phyloP scores from a whole-genome alignment of 1,139 yeast species.

The Zhuliangozyma parablackwelliae region DNA sequence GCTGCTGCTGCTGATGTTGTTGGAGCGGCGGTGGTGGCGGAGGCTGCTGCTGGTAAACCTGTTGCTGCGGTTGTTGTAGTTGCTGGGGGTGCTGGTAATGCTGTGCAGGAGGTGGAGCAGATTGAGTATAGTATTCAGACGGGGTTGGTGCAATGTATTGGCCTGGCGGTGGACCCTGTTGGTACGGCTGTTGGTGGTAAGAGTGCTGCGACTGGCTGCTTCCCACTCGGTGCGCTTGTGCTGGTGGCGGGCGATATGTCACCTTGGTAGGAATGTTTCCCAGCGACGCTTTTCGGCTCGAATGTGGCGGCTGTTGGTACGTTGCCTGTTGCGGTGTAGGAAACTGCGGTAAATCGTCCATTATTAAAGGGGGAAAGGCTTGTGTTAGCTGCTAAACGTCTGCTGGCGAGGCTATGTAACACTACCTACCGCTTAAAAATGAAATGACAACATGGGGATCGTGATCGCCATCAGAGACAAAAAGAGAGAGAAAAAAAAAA shows the following conservation, averaged over 20 bases:
- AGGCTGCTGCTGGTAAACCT: slow-evolving; percentile 10
- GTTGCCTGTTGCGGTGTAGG: slow-evolving; percentile 42
- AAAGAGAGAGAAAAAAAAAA: too few relatives aligned
- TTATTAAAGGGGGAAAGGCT: slow-evolving; percentile 5
- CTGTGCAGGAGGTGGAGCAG: too few relatives aligned
- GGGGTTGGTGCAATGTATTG: slow-evolving; percentile 4
- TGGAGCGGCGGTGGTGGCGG: slow-evolving; percentile 11
- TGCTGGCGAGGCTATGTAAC: too few relatives aligned
- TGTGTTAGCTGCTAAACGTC: too few relatives aligned
- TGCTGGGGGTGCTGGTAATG: slow-evolving; percentile 10
- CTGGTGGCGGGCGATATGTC: slow-evolving; percentile 8
- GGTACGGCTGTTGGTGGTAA: slow-evolving; percentile 8
- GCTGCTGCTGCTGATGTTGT: slow-evolving; percentile 11
- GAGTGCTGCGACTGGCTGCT: slow-evolving; percentile 12
- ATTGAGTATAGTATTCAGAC: too few relatives aligned
- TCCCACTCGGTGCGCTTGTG: slow-evolving; percentile 15
- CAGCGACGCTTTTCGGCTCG: slow-evolving; percentile 11
- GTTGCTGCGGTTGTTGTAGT: slow-evolving; percentile 13
- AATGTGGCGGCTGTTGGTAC: slow-evolving; percentile 17
- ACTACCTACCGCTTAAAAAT: too few relatives aligned
- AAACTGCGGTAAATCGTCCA: slow-evolving; percentile 43
- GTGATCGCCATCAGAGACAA: too few relatives aligned
- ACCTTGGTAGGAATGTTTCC: slow-evolving; percentile 8
- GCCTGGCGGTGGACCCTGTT: slow-evolving; percentile 8
- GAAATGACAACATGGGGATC: too few relatives aligned